Evolutionary conservation across 768 basidiomycete genomes (phyloP).

Genomic region (Rhodotorula babjevae): DNA sequence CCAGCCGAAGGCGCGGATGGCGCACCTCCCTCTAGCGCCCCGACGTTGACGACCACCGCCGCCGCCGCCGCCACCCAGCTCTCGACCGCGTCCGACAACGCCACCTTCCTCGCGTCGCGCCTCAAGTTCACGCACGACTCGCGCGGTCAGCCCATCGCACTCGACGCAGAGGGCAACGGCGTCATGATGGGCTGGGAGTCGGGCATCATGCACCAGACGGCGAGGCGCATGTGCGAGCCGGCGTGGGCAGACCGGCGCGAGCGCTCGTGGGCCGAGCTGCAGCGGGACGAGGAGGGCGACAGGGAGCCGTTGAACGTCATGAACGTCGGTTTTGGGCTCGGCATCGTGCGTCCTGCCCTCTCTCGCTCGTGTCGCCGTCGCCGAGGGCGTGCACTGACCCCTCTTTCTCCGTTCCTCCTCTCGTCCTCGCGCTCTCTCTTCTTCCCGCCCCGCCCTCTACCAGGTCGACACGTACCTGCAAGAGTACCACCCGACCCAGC

Average conservation of each 20-base stretch:
- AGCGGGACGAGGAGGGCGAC: conserved; percentile 35
- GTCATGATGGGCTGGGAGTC: conserved; percentile 99
- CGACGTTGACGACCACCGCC: no score
- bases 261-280: conserved; percentile 43
- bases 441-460: neutral
- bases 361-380: neutral
- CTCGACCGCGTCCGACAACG: conserved; percentile 39
- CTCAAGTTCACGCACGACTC: conserved; percentile 66
- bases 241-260: conserved; percentile 28
- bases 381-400: neutral
- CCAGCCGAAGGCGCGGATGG: no score
- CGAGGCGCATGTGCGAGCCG: conserved; percentile 57
- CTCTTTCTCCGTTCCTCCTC: neutral
- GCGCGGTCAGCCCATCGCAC: conserved; percentile 75
- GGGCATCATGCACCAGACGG: conserved; percentile 79
- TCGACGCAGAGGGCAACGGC: conserved; percentile 73
- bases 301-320: conserved; percentile 58
- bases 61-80: neutral
- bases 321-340: conserved; percentile 91
- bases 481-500: conserved; percentile 46
- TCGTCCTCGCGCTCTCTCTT: no score
- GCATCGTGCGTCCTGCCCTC: conserved; percentile 54
- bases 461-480: conserved; percentile 42
- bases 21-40: no score
- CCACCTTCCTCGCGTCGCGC: conserved; percentile 64